Evolutionary conservation across 2,329 filamentous ascomycete species (phyloP).

Genomic region (Cladosporium sphaerospermum): DNA sequence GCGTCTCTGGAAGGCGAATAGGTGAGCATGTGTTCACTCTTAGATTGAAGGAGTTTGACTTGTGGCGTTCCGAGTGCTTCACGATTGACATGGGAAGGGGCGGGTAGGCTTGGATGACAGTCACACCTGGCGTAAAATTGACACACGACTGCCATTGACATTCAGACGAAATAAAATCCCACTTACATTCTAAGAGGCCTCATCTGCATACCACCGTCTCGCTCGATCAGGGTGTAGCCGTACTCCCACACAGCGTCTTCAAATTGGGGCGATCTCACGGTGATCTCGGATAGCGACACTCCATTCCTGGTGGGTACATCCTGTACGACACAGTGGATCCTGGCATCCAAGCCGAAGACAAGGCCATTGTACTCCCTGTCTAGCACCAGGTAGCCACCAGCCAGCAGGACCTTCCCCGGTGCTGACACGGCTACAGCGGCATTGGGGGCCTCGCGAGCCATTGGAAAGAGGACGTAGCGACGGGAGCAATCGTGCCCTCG

Average conservation of each 20-base stretch:
- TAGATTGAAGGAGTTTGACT: background rate
- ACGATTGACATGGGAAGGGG: background rate
- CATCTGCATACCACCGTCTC: slow-evolving; percentile 72
- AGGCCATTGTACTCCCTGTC: slow-evolving; percentile 77
- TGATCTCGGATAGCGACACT: slow-evolving; percentile 61
- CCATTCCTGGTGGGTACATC: slow-evolving; percentile 53
- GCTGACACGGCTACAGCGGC: slow-evolving; percentile 59
- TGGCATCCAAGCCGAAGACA: slow-evolving; percentile 58
- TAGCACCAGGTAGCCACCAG: slow-evolving; percentile 90
- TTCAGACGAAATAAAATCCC: background rate
- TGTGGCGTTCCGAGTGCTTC: background rate
- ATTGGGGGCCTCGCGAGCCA: slow-evolving; percentile 5
- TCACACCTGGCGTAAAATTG: no score
- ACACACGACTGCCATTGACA: no score
- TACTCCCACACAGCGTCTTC: slow-evolving; percentile 82
- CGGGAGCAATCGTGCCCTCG: background rate
- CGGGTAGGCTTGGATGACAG: background rate
- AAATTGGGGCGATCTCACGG: slow-evolving; percentile 91
- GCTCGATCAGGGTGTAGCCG: slow-evolving; percentile 62
- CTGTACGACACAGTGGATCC: slow-evolving; percentile 56
- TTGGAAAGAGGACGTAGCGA: background rate
- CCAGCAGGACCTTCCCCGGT: slow-evolving; percentile 90
- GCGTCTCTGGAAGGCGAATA: slow-evolving; percentile 24
- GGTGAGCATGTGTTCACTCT: background rate
- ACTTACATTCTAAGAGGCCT: slow-evolving; percentile 74